Evolutionary conservation across 257 asterid species (phyloP), one percentile per base, ranked within the genome.

Genomic region (Echites panduratus): DNA sequence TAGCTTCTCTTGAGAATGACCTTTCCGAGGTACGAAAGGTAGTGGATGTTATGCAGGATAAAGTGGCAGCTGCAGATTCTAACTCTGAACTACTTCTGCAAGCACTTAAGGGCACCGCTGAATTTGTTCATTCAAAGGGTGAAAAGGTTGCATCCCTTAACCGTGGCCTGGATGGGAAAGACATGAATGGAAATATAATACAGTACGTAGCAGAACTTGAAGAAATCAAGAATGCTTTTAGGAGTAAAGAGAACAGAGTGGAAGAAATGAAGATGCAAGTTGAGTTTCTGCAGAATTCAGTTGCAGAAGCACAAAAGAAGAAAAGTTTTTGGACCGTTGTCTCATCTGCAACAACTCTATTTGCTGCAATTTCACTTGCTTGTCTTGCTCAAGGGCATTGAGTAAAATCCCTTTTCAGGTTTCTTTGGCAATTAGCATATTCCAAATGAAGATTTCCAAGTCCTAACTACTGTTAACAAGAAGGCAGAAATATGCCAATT

Each of bases 261-360:
- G 97, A 84, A 77, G 81, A 82, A 66, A 79, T 93, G 97, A 76
- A 79, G 80, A 84, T 66, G 70, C 84, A 93, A 70, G 47, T 90
- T 14, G 88, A 85, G 80, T 7, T 35, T 43, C 80, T 90, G 62
- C 78, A 81, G 82, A 77, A 44, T 32, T 83, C 86, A 2, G 87
- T 83, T 2, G 87, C 68, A 38, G 87, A 83, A 50, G 95, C 87
- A 61, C 86, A 82, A 56, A 89, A 86, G 87, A 89, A 86, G 82
- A 93, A 84, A 84, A 87, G 85, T 82, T 84, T 93, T 54, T 90
- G 90, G 96, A 79, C 96, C 7, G 9, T 78, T 16, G 20, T 86
- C 71, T 86, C 97, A 41, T 93, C 97, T 2, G 94, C 93, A 19
- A 89, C 97, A 7, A 81, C 97, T 14, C 53, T 90, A 29, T 48